Evolutionary conservation across 2,329 filamentous ascomycete species (phyloP), one percentile per base, ranked within the genome.

Genomic region (Bimuria novae-zelandiae): DNA sequence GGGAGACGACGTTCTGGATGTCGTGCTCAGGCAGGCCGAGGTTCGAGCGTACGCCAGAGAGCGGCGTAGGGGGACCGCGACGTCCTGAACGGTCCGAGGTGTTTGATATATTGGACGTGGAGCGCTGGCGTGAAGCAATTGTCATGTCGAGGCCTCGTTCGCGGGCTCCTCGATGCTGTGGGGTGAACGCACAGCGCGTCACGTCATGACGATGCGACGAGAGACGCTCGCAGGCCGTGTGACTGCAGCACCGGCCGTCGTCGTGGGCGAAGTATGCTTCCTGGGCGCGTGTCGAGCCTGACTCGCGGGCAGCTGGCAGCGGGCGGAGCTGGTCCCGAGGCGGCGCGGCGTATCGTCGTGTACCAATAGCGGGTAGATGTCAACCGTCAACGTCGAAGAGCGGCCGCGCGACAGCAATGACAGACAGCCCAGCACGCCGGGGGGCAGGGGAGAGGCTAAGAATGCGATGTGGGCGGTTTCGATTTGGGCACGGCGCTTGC

Each of bases 71-170:
- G 35, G 62, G 66, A 22, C 57, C 60, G 45, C 62, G 65, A 49
- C 62, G 67, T 32, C 42, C 57, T 37, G 61, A 40, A 52, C 56
- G 61, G 35, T 70, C 63, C n/a, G 65, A 64, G 29, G 49, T 52
- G 47, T 59, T 67, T 19, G 62, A 61, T 49, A 68, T 63, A 47
- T 62, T 69, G 59, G 70, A 70, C 47, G 63, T 58, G 52, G 67
- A 68, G 59, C 65, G 69, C 55, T 70, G 66, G 51, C 69, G 63
- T 52, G 64, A 55, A 43, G 57, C 65, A 58, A 62, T 64, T 57
- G 62, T 63, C 69, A 71, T 71, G 59, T 62, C 61, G 52, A 47
- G 21, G 48, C 41, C 42, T 35, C 32, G 21, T 12, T 23, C 42
- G 30, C 48, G 32, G 52, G 60, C 54, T 61, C 49, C 59, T 64